Percentiles rank a stretch among this genome's conserved stretches.
phyloP scores from a whole-genome alignment of 305 asterid species.

The Solanum hybrid region DNA sequence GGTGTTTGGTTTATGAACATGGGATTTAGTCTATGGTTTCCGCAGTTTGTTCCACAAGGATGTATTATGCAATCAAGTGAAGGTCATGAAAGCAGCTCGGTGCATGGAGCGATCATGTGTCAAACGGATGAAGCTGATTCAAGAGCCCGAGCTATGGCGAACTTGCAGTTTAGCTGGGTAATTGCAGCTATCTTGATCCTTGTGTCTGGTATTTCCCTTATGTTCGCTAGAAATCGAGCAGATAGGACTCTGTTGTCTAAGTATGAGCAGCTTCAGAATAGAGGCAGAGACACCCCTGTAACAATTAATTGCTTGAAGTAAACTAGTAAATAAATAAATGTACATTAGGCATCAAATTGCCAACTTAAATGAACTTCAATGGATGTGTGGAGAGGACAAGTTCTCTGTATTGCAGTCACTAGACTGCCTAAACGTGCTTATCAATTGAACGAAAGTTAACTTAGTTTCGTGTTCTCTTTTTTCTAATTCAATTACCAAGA shows the following conservation, averaged over 20 bases:
- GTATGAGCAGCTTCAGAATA: constrained; percentile 40
- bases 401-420: background rate
- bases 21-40: constrained; percentile 65
- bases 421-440: background rate
- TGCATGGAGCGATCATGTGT: constrained; percentile 25
- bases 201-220: constrained; percentile 23
- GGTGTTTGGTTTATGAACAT: constrained; percentile 68
- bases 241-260: constrained; percentile 24
- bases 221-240: constrained; percentile 20
- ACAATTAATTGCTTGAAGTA: constrained; percentile 29
- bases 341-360: background rate
- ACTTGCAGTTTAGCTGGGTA: constrained; percentile 71
- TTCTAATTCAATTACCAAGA: accelerated
- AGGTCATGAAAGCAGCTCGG: constrained; percentile 5
- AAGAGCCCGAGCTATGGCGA: constrained; percentile 52
- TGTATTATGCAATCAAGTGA: constrained; percentile 22
- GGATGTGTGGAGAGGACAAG: background rate
- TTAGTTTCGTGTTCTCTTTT: background rate
- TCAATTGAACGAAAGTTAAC: background rate
- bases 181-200: constrained; percentile 38
- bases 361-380: background rate
- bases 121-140: constrained; percentile 14
- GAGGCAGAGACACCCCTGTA: constrained; percentile 20
- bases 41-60: constrained; percentile 38
- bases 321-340: constrained; percentile 10